Percentiles rank a stretch among this genome's conserved stretches.
Evolutionary conservation across 78 protist species (phyloP).

Genomic region (Bigelowiella natans): DNA sequence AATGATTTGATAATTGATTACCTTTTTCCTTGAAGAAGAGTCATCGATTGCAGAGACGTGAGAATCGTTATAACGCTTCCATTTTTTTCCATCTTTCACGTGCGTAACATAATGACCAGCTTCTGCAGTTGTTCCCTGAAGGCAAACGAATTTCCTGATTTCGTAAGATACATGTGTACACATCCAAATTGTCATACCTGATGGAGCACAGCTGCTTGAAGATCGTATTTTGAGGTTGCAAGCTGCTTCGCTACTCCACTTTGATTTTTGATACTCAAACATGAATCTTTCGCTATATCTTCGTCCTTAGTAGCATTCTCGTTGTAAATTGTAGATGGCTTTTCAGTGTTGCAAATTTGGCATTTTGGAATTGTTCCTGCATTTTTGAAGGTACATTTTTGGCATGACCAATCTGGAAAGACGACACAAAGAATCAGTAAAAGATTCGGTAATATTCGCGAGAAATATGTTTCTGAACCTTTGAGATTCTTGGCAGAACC

Average conservation of each 20-base stretch:
- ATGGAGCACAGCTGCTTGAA: not conserved
- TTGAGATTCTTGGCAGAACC: not conserved
- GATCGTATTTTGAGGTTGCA: too few species aligned
- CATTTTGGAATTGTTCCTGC: not conserved
- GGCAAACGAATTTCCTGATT: not conserved
- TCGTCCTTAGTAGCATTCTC: not conserved
- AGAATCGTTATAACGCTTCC: not conserved
- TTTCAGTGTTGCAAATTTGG: too few species aligned
- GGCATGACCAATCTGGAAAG: not conserved
- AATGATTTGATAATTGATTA: too few species aligned
- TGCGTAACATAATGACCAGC: not conserved
- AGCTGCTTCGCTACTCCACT: too few species aligned
- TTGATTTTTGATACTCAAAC: not conserved
- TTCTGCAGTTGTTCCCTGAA: not conserved
- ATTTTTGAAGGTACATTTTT: not conserved
- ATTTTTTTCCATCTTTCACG: not conserved
- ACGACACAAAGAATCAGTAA: too few species aligned
- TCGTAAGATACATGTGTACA: not conserved
- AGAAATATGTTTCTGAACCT: not conserved
- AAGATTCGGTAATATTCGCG: too few species aligned
- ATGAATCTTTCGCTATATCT: not conserved
- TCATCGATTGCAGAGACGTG: not conserved
- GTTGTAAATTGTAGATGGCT: not conserved
- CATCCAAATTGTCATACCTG: not conserved
- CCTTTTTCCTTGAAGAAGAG: too few species aligned